Evolutionary conservation across 768 basidiomycete genomes (phyloP).

Genomic region (Sporobolomyces roseus): DNA sequence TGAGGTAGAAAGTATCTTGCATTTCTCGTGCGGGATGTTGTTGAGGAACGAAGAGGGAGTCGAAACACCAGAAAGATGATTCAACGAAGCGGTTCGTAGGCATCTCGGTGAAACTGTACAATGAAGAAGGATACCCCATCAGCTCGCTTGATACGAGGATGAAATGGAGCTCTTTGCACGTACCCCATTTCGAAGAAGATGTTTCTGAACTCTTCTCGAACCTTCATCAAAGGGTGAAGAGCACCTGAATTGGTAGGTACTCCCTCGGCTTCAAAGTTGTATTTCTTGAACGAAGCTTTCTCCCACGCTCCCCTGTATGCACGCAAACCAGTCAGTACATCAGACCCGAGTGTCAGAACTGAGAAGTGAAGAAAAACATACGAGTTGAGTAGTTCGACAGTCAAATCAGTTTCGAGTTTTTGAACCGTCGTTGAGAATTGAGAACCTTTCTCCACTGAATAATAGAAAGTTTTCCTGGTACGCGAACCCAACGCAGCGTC

Average conservation of each 20-base stretch:
- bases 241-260: constrained; percentile 84
- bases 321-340: background rate
- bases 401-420: constrained; percentile 94
- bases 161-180: constrained; percentile 45
- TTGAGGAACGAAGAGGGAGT: constrained; percentile 95
- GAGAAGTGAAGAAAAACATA: constrained; percentile 51
- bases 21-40: constrained; percentile 97
- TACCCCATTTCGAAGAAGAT: constrained; percentile 99
- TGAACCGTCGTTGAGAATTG: constrained; percentile 84
- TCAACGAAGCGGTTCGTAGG: constrained; percentile 93
- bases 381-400: constrained; percentile 90
- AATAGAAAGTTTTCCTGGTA: constrained; percentile 89
- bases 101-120: constrained; percentile 94
- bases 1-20: constrained; percentile 98
- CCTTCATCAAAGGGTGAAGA: constrained; percentile 92
- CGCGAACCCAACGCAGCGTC: no score
- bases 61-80: constrained; percentile 99
- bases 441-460: constrained; percentile 76
- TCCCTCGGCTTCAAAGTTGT: constrained; percentile 97
- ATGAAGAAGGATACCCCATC: background rate
- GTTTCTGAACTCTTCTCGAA: constrained; percentile 91
- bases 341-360: background rate
- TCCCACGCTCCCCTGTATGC: constrained; percentile 82
- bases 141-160: background rate
- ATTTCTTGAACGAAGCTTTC: constrained; percentile 87